Base-by-base conservation (phyloP, 768 basidiomycete genomes). In the Tulasnella sp. region DNA sequence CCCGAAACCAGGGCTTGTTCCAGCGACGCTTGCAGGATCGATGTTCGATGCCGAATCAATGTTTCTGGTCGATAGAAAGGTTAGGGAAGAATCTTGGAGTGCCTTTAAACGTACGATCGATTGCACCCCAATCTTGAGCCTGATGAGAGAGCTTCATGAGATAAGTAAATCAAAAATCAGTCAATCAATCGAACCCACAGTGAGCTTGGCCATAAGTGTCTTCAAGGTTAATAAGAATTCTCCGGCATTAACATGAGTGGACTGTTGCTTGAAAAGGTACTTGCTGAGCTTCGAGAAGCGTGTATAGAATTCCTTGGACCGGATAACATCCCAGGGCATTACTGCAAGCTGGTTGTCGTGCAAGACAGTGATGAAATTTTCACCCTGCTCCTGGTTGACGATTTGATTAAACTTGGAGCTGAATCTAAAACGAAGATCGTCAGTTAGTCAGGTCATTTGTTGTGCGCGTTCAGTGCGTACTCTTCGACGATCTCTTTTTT, bases 401-500 rank as follows among this genome's bases (percentile, higher is more conserved):
- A 79, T 79, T 46, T 75, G 37, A 13, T 48, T 40, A 48, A 75
- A 74, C 61, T 79, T 74, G 11, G 55, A 39, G 13, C 26, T 6
- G 32, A 79, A 79, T 26, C 77, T 78, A 5, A 32, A 2, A 16
- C 29, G 4, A 67, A 9, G 20, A 15, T 40, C 5, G 2, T 15
- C 3, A 1, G n/a, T 44, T 3, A 44, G 44, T 18, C 44, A 44
- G 13, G 40, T 9, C 40, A 13, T 9, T 40, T 40, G 40, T 39
- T 11, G 35, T 3, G 0, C 10, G 35, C 2, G 32, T n/a, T 39
- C 3, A 37, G 3, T 15, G 46, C 88, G 73, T 78, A 90, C 90
- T 91, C 90, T 82, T 85, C 84, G 5, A 86, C 86, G 37, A 91
- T 90, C 76, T 91, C 90, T 0, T 79, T 82, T 81, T 86, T 89